Percentiles rank a stretch among this genome's conserved stretches.
These are phyloP conservation scores for Coemansia sp. DNA, from an alignment of 192 early-diverging fungal genomes.

Conservation along the genomic window DNA sequence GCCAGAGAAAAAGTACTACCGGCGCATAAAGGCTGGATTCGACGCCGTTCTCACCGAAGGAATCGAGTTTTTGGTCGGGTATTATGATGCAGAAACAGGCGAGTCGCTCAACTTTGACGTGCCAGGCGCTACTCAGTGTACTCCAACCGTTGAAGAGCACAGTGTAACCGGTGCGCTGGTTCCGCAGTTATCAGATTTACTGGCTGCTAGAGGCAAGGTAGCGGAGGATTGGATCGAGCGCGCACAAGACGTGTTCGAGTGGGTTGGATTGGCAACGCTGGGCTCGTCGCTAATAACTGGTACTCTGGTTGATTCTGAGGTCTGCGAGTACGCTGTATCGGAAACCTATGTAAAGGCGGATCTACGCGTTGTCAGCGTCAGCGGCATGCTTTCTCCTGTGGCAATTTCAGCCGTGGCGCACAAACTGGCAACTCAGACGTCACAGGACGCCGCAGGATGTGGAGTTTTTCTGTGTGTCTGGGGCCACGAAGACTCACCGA, in stretches of 20 bases:
- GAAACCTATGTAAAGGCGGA: neutral
- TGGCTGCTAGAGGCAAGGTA: neutral
- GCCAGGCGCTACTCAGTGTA: slow-evolving; percentile 11
- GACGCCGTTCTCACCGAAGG: slow-evolving; percentile 16
- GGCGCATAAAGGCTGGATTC: slow-evolving; percentile 22
- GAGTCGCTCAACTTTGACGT: slow-evolving; percentile 27
- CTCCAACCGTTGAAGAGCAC: neutral
- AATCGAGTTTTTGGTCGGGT: slow-evolving; percentile 26
- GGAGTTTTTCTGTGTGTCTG: slow-evolving; percentile 34
- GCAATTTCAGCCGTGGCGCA: slow-evolving; percentile 18
- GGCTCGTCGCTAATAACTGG: slow-evolving; percentile 5
- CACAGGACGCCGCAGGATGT: neutral
- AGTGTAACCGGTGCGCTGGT: neutral
- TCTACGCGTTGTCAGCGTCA: slow-evolving; percentile 8
- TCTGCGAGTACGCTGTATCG: slow-evolving; percentile 19
- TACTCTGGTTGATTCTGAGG: neutral
- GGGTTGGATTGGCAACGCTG: slow-evolving; percentile 35
- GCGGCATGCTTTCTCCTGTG: slow-evolving; percentile 30
- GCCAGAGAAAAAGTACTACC: slow-evolving; percentile 37
- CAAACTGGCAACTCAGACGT: neutral
- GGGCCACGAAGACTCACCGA: slow-evolving; percentile 47
- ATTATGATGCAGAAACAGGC: slow-evolving; percentile 22
- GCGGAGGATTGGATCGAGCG: slow-evolving; percentile 29
- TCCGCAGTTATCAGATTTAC: slow-evolving; percentile 7
- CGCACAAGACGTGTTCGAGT: slow-evolving; percentile 39